Base-by-base conservation (phyloP, 2,329 filamentous ascomycete species). In the Aureobasidium melanogenum region DNA sequence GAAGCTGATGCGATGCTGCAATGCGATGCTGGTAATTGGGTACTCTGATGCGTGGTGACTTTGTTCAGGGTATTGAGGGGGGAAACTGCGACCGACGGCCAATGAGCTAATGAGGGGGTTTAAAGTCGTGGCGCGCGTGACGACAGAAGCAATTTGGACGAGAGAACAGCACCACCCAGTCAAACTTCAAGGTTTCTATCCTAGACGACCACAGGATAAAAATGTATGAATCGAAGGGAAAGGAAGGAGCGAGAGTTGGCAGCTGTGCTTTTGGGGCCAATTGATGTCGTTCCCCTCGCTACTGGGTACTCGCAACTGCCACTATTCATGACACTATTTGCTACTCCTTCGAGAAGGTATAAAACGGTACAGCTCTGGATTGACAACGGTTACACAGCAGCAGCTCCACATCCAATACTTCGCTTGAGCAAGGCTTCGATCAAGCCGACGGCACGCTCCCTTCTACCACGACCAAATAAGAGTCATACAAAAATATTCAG, bases 31-130 rank as follows among this genome's bases (percentile, higher is more conserved):
- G 39, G 15, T 26, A 24, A 32, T 56, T 38, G 41, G 32, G 9
- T 57, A 41, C 14, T 46, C 38, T 46, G 39, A 32, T 43, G 39
- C 30, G 38, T 24, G 39, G 41, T 57, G 54, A 57, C 54, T 57
- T 57, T 55, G 54, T 46, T 46, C 41, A 57, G 54, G 41, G 54
- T 58, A 58, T 39, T 58, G 56, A 51, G 56, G 46, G 56, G 56
- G 56, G 56, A 32, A 51, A 43, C 26, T 51, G 56, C 46, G 44
- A 30, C 44, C 46, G 44, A 43, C 9, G 56, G 56, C 56, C 55
- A 58, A 58, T 58, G 41, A 58, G 43, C 43, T 38, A 60, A 60
- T 41, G 56, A 59, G 56, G 44, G 56, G 56, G 56, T n/a, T n/a
- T n/a, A n/a, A 32, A 34, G 44, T 50, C 34, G 43, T 28, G 44